These are phyloP conservation scores for Starmera amethionina DNA, from an alignment of 805 yeast genomes.

Conservation along the genomic window DNA sequence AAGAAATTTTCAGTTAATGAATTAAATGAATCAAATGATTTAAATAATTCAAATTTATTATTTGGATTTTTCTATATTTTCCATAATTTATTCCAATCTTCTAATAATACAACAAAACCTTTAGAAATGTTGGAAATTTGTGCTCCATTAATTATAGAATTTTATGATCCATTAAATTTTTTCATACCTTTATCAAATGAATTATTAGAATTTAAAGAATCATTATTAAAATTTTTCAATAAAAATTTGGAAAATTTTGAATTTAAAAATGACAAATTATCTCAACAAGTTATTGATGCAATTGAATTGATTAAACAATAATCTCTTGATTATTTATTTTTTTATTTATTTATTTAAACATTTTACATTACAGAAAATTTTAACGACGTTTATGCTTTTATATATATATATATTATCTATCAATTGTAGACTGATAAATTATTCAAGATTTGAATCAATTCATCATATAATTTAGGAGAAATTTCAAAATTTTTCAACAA, in stretches of 20 bases:
- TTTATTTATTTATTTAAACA: too few relatives aligned
- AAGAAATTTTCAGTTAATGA: constrained; percentile 10
- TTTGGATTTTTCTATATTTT: constrained; percentile 24
- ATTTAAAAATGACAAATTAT: background rate
- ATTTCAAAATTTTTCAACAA: constrained; percentile 23
- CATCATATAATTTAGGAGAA: constrained; percentile 23
- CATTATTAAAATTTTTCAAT: constrained; percentile 18
- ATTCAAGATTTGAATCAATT: constrained; percentile 16
- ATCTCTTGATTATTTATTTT: too few relatives aligned
- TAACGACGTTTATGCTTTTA: too few relatives aligned
- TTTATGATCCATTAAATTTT: constrained; percentile 24
- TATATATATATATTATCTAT: too few relatives aligned
- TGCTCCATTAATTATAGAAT: constrained; percentile 24
- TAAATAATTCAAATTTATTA: background rate
- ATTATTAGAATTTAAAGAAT: constrained; percentile 21
- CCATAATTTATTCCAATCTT: constrained; percentile 19
- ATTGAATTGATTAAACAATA: background rate
- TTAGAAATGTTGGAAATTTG: constrained; percentile 21
- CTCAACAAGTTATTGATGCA: background rate
- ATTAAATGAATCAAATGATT: constrained; percentile 5
- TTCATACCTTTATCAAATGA: constrained; percentile 16
- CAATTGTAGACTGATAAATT: constrained; percentile 4
- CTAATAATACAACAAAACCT: constrained; percentile 9
- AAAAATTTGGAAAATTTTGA: background rate
- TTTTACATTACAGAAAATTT: too few relatives aligned